These are phyloP conservation scores for Boletus rufocinnamomeus DNA, from an alignment of 768 basidiomycete genomes.

Conservation along the genomic window DNA sequence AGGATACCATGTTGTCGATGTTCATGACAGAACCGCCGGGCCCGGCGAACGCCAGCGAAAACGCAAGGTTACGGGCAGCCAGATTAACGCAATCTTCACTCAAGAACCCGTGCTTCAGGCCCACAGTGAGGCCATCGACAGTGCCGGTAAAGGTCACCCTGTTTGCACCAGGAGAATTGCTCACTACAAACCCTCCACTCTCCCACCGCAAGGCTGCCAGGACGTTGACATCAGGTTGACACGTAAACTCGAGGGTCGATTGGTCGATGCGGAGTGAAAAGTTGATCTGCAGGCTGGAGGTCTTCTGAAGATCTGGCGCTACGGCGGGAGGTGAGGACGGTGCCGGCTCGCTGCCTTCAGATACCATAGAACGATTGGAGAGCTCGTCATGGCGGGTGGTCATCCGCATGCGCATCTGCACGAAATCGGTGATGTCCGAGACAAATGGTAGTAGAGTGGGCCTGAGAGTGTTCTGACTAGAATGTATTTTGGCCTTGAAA, in stretches of 20 bases:
- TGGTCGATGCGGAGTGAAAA: constrained; percentile 91
- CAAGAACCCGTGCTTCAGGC: constrained; percentile 82
- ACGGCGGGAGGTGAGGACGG: constrained; percentile 23
- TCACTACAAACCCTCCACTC: constrained; percentile 87
- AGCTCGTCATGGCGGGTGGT: constrained; percentile 34
- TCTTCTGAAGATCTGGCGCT: constrained; percentile 18
- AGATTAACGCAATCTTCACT: constrained; percentile 82
- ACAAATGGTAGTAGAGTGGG: constrained; percentile 87
- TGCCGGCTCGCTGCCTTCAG: constrained; percentile 6
- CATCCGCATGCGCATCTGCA: constrained; percentile 72
- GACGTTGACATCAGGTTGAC: constrained; percentile 92
- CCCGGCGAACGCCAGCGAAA: constrained; percentile 71
- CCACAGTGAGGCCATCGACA: constrained; percentile 78
- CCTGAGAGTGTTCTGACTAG: constrained; percentile 80
- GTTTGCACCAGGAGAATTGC: constrained; percentile 71
- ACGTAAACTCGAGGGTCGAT: constrained; percentile 83
- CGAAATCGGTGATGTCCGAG: constrained; percentile 65
- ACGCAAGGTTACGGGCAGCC: constrained; percentile 78
- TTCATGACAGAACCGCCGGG: constrained; percentile 39
- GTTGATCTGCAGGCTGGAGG: constrained; percentile 66
- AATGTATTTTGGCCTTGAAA: constrained; percentile 87
- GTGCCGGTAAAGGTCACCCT: constrained; percentile 74
- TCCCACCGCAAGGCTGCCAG: constrained; percentile 89
- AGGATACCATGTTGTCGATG: constrained; percentile 58
- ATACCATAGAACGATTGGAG: constrained; percentile 14